A percentile compares a stretch with the other conserved stretches of the same genome.
Evolutionary conservation across 1,284 basidiomycete species (phyloP).

Genomic region (Boletus smithii): DNA sequence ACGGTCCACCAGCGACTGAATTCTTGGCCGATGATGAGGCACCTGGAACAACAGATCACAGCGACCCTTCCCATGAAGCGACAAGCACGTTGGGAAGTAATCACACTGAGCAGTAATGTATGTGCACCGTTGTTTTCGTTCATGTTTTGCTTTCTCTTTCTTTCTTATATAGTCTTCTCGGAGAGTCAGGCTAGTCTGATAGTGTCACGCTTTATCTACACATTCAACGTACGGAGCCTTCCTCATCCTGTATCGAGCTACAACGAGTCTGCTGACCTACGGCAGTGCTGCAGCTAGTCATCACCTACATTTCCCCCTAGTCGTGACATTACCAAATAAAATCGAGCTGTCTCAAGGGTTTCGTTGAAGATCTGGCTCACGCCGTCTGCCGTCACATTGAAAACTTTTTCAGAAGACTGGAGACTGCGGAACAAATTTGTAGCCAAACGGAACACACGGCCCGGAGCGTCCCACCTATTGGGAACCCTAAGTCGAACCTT

Average conservation of each 20-base stretch:
- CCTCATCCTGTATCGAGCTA: neutral
- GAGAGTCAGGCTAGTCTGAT: conserved; percentile 1
- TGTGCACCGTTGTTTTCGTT: neutral
- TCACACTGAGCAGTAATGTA: conserved; percentile 8
- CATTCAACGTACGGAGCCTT: conserved; percentile 1
- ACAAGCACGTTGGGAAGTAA: neutral
- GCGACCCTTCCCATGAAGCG: conserved; percentile 27
- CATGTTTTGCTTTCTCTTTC: neutral
- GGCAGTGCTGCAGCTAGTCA: neutral
- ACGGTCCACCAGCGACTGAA: conserved; percentile 62
- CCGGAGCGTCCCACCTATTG: neutral
- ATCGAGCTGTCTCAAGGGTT: neutral
- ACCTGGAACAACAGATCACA: conserved; percentile 27
- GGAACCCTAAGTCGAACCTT: neutral
- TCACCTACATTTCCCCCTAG: neutral
- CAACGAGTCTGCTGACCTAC: conserved; percentile 1
- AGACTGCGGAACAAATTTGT: neutral
- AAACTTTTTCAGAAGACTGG: no score
- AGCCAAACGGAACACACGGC: no score
- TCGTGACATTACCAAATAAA: neutral
- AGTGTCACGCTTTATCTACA: neutral
- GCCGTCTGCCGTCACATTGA: no score
- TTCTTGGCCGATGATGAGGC: conserved; percentile 62
- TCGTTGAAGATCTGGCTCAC: neutral
- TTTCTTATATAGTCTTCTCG: neutral